Percentiles rank a stretch among this genome's conserved stretches.
Evolutionary conservation across 805 yeast genomes (phyloP).

Genomic region (Saturnispora serradocipensis): DNA sequence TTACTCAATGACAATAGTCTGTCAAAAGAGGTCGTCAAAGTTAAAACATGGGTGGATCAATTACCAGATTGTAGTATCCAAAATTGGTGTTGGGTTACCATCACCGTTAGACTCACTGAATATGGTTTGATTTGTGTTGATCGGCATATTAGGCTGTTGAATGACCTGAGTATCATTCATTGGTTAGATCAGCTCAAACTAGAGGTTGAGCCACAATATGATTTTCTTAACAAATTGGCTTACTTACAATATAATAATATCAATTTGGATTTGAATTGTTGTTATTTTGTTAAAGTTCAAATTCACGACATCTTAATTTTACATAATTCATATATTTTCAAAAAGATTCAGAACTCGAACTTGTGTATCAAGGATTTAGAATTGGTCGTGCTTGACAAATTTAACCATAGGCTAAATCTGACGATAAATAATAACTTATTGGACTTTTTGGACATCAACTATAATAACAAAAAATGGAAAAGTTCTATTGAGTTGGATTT

Average conservation of each 20-base stretch:
- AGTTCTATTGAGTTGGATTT: constrained; percentile 1
- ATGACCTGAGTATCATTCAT: background rate
- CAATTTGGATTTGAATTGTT: background rate
- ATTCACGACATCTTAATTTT: background rate
- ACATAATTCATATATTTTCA: constrained; percentile 1
- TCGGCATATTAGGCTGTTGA: background rate
- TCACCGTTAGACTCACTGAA: background rate
- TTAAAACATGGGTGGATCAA: background rate
- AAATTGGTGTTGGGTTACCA: background rate
- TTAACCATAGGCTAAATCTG: background rate
- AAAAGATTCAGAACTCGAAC: background rate
- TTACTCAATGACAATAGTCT: background rate
- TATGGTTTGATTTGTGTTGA: background rate
- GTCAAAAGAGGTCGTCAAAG: background rate
- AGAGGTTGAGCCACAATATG: background rate
- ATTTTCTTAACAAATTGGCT: background rate
- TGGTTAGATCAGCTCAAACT: background rate
- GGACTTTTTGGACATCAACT: background rate
- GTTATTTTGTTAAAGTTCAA: constrained; percentile 3
- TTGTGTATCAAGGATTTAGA: constrained; percentile 2
- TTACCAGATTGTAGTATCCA: background rate
- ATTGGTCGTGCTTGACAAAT: constrained; percentile 5
- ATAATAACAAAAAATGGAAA: background rate
- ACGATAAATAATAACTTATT: background rate
- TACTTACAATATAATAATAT: constrained; percentile 1